Percentiles rank a stretch among this genome's conserved stretches.
phyloP scores from a whole-genome alignment of 2,329 filamentous ascomycete genomes.

The Claviceps spartinae region DNA sequence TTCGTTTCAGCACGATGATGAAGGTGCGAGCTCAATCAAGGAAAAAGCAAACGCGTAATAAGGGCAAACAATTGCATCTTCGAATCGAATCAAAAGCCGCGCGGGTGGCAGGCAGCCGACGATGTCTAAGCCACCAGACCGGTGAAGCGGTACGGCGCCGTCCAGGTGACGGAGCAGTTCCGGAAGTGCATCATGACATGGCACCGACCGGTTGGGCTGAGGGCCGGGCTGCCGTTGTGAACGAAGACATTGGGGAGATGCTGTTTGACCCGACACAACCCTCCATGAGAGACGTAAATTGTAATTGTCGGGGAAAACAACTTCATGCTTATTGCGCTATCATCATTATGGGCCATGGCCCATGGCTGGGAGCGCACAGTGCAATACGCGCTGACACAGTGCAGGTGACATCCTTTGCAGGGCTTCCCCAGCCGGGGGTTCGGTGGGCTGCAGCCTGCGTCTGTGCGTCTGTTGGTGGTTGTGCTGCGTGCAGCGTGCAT shows the following conservation, averaged over 20 bases:
- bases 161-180: not conserved
- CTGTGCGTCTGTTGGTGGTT: not conserved
- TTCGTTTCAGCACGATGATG: not conserved
- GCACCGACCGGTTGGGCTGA: slow-evolving; percentile 5
- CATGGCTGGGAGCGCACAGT: no score
- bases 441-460: not conserved
- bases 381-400: no score
- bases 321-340: not conserved
- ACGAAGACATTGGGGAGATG: not conserved
- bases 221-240: slow-evolving; percentile 1
- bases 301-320: not conserved
- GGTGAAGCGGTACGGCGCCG: not conserved
- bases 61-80: no score
- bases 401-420: no score
- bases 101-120: no score
- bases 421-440: no score
- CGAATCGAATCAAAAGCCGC: no score
- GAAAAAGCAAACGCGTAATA: no score
- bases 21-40: no score
- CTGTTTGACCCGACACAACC: not conserved
- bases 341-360: not conserved
- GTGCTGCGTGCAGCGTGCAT: not conserved
- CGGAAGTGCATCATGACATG: not conserved
- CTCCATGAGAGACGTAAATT: not conserved
- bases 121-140: no score